Evolutionary conservation across 2,329 filamentous ascomycete genomes (phyloP), one percentile per base, ranked within the genome.

Genomic region (Biscogniauxia marginata): DNA sequence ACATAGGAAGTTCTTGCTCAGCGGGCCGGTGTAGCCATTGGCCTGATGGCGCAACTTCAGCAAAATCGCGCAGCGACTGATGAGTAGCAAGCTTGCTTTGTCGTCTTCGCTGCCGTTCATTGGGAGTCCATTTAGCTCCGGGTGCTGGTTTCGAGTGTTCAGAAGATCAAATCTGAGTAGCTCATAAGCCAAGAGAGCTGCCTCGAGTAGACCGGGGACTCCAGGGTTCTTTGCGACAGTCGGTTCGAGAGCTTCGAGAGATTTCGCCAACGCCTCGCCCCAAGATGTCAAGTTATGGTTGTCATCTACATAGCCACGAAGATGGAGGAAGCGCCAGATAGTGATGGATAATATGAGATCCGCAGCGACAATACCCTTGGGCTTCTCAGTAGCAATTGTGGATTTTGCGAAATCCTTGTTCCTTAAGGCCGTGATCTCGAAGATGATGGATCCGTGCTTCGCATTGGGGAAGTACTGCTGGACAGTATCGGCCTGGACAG

Each of bases 11-110:
- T 93, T 92, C 73, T 95, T 88, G 78, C 92, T 96, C 1, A 99
- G 81, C 1, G 95, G 93, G 0, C 95, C 95, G 1, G 93, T 97
- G 74, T 97, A 99, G 24, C 95, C 95, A 64, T 93, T 93, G 3
- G 84, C 81, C 65, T 90, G 84, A 71, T 99, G 95, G 25, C 87
- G 85, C 59, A 98, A 80, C 68, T 89, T 91, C 51, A 92, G 84
- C 56, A 98, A 79, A 52, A 90, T 92, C 13, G 93, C 90, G 59
- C 93, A 88, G 43, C 95, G 88, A 64, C 92, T 95, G 66, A 98
- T 86, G 46, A 99, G 81, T 54, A 95, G 82, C 46, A 92, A 86
- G 67, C 88, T 88, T 25, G 83, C 80, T 70, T 90, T 91, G 63
- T 96, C 92, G 44, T 90, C 85, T 3, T 89, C 89, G 70, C 71